Evolutionary conservation across 495 filamentous ascomycete species (phyloP), one percentile per base, ranked within the genome.

Genomic region (Penicillium roqueforti): DNA sequence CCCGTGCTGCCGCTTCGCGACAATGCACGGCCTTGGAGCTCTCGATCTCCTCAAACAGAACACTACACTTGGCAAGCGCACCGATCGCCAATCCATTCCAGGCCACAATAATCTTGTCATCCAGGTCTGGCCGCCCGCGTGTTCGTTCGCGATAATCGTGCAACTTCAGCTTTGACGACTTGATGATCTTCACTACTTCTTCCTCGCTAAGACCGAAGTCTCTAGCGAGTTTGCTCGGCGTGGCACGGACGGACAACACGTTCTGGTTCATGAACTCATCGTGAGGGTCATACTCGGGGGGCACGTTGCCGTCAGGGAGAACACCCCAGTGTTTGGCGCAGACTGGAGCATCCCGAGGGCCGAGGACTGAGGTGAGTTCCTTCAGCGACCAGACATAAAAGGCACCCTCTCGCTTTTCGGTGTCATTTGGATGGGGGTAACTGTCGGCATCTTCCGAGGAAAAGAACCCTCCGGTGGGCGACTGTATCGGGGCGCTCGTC

Each of bases 381-480:
- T 89, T 87, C 50, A 87, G 74, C 0, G 92, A 95, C 92, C 92
- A 98, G 18, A 96, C 83, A 63, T 98, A 97, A 62, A 89, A 97
- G 2, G 93, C 93, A 18, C 93, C 93, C 68, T 97, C 92, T 19
- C 89, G 82, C 76, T 92, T 95, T 49, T 96, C 89, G 0, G 76
- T 80, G 61, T 97, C 92, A 9, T 83, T 83, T 29, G 76, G 81
- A 18, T 79, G 80, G 43, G 87, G 87, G 23, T 82, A 82, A n/a
- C 90, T 95, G 68, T 97, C 92, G 0, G 93, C 92, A 61, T 95
- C 91, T 69, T 98, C 93, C 26, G 88, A 87, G 0, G 91, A 91
- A 63, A 84, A 87, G 67, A 97, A 96, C 0, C 87, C 95, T 18
- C 91, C 92, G 5, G 74, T 75, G 4, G 76, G 66, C 10, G 83